A percentile compares a stretch with the other conserved stretches of the same genome.
These are phyloP conservation scores for Lycium barbarum DNA, from an alignment of 257 asterid genomes.

Conservation along the genomic window DNA sequence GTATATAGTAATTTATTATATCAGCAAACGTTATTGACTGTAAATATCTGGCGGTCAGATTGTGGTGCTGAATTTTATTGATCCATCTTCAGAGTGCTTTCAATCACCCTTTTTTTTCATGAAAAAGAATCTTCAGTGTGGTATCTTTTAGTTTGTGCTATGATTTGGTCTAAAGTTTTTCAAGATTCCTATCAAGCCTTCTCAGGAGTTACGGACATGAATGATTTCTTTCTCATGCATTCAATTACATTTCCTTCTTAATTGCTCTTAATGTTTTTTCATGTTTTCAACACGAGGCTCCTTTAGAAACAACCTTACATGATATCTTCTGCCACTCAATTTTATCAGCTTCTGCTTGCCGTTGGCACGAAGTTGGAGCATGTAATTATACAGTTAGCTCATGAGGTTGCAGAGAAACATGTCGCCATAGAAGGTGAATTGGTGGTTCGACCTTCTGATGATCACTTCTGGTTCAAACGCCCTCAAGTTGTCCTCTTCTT, in stretches of 20 bases:
- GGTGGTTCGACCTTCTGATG: constrained; percentile 86
- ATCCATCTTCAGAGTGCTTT: not conserved
- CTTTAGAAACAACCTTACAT: constrained; percentile 6
- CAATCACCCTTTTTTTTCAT: too few relatives aligned
- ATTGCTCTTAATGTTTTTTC: not conserved
- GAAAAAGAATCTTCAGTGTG: not conserved
- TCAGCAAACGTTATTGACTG: not conserved
- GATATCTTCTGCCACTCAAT: not conserved
- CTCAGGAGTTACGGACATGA: not conserved
- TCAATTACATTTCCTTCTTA: not conserved
- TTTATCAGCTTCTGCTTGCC: constrained; percentile 79
- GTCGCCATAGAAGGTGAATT: constrained; percentile 91
- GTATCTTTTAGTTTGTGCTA: not conserved
- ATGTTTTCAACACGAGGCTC: not conserved
- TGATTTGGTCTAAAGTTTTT: not conserved
- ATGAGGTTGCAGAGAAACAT: constrained; percentile 96
- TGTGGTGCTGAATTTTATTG: not conserved
- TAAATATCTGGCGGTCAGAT: not conserved
- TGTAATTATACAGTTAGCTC: constrained; percentile 82
- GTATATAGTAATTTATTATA: not conserved
- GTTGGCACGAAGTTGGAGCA: constrained; percentile 97
- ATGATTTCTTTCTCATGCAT: constrained; percentile 12
- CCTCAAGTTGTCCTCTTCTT: constrained; percentile 77
- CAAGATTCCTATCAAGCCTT: not conserved
- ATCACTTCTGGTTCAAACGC: constrained; percentile 89